Percentiles rank a stretch among this genome's conserved stretches.
phyloP scores from a whole-genome alignment of 1,139 yeast species.

The Pichia cactophila region DNA sequence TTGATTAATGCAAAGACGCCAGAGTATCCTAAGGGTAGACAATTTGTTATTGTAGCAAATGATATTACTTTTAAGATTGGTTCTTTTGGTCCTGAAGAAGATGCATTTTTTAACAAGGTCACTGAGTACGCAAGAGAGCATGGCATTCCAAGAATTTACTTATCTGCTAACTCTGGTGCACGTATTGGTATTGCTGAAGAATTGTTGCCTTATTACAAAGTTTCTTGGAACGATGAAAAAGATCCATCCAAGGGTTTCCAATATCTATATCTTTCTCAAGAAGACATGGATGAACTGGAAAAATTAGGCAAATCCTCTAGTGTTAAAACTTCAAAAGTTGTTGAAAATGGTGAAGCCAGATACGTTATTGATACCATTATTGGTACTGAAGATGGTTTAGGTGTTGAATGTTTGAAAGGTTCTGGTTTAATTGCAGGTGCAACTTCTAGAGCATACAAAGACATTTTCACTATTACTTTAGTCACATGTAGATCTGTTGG shows the following conservation, averaged over 20 bases:
- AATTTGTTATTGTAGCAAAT: constrained; percentile 84
- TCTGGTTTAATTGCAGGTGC: constrained; percentile 99
- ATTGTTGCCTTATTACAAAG: constrained; percentile 78
- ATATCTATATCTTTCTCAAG: constrained; percentile 74
- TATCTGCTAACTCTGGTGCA: constrained; percentile 98
- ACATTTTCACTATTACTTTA: constrained; percentile 89
- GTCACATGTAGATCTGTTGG: constrained; percentile 99
- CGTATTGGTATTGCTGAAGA: constrained; percentile 98
- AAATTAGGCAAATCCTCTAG: constrained; percentile 52
- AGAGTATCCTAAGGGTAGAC: constrained; percentile 95
- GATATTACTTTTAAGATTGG: constrained; percentile 97
- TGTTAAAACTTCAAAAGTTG: constrained; percentile 71
- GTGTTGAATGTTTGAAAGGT: constrained; percentile 96
- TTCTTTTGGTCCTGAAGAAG: constrained; percentile 98
- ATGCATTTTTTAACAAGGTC: constrained; percentile 80
- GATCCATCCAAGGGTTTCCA: constrained; percentile 81
- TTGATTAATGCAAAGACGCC: constrained; percentile 86
- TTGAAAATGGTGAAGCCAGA: constrained; percentile 80
- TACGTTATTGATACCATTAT: constrained; percentile 74
- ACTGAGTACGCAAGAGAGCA: constrained; percentile 84
- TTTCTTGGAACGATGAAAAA: constrained; percentile 80
- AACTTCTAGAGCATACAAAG: constrained; percentile 94
- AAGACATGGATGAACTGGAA: constrained; percentile 53
- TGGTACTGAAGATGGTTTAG: constrained; percentile 94
- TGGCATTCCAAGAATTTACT: constrained; percentile 91